phyloP scores from a whole-genome alignment of 768 basidiomycete genomes.

The Agrocybe chaxingu region DNA sequence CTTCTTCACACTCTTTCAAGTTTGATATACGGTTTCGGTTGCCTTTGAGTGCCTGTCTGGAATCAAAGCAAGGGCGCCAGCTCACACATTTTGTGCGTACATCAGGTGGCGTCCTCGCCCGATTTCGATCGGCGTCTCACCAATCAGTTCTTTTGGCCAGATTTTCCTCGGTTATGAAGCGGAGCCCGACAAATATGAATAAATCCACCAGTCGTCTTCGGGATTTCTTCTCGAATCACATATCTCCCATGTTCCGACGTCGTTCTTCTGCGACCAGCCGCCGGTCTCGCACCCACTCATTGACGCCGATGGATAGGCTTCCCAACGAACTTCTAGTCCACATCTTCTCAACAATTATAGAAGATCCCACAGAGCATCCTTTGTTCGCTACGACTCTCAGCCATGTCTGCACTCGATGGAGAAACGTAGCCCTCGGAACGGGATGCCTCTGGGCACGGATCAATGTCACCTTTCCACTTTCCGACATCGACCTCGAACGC shows the following conservation, averaged over 20 bases:
- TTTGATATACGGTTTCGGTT: no score
- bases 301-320: slow-evolving; percentile 18
- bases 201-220: no score
- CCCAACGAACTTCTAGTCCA: slow-evolving; percentile 32
- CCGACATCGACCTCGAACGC: slow-evolving; percentile 32
- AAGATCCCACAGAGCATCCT: slow-evolving; percentile 12
- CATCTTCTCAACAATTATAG: slow-evolving; percentile 28
- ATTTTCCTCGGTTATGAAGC: no score
- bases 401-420: slow-evolving; percentile 51
- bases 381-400: slow-evolving; percentile 28
- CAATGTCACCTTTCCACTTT: slow-evolving; percentile 40
- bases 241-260: neutral
- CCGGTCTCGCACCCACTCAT: neutral
- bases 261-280: neutral
- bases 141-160: no score
- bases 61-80: no score
- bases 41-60: no score
- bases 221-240: no score
- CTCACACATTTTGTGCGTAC: no score
- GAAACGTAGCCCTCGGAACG: slow-evolving; percentile 41
- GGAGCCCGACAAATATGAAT: no score
- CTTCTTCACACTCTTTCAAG: no score
- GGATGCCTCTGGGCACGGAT: slow-evolving; percentile 52
- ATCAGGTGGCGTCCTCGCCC: no score
- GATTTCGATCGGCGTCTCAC: no score